Percentiles rank a stretch among this genome's conserved stretches.
These are phyloP conservation scores for Aspergillus latus DNA, from an alignment of 2,329 filamentous ascomycete genomes.

Conservation along the genomic window DNA sequence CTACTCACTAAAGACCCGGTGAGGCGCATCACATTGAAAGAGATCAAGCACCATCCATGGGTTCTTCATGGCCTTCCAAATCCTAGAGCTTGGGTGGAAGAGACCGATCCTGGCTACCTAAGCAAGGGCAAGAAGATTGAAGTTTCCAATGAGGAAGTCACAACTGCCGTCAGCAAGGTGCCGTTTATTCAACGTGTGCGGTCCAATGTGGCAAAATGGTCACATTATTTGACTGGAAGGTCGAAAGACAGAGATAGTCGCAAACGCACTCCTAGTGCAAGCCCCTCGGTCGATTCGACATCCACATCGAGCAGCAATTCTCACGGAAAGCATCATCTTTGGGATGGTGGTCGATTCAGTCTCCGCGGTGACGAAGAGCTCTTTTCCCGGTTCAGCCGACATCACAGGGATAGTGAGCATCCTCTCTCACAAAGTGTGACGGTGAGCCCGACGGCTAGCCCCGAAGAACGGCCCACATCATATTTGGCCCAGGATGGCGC, in stretches of 20 bases:
- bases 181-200: slow-evolving; percentile 82
- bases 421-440: slow-evolving; percentile 73
- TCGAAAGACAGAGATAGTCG: slow-evolving; percentile 44
- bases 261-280: slow-evolving; percentile 55
- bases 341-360: slow-evolving; percentile 54
- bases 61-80: slow-evolving; percentile 76
- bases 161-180: slow-evolving; percentile 83
- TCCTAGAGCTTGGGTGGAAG: slow-evolving; percentile 80
- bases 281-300: slow-evolving; percentile 54
- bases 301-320: slow-evolving; percentile 57
- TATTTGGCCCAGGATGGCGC: slow-evolving; percentile 35
- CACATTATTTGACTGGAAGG: slow-evolving; percentile 53
- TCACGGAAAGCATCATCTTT: slow-evolving; percentile 52
- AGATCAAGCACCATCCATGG: slow-evolving; percentile 95
- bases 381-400: slow-evolving; percentile 49
- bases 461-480: slow-evolving; percentile 31
- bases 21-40: slow-evolving; percentile 81
- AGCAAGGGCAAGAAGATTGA: slow-evolving; percentile 83
- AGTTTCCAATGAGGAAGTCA: slow-evolving; percentile 87
- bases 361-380: slow-evolving; percentile 57
- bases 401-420: slow-evolving; percentile 61
- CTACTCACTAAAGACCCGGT: slow-evolving; percentile 88
- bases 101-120: slow-evolving; percentile 79
- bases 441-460: slow-evolving; percentile 61
- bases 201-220: slow-evolving; percentile 71